These are phyloP conservation scores for Dissophora ornata DNA, from an alignment of 192 early-diverging fungal species.

Conservation along the genomic window DNA sequence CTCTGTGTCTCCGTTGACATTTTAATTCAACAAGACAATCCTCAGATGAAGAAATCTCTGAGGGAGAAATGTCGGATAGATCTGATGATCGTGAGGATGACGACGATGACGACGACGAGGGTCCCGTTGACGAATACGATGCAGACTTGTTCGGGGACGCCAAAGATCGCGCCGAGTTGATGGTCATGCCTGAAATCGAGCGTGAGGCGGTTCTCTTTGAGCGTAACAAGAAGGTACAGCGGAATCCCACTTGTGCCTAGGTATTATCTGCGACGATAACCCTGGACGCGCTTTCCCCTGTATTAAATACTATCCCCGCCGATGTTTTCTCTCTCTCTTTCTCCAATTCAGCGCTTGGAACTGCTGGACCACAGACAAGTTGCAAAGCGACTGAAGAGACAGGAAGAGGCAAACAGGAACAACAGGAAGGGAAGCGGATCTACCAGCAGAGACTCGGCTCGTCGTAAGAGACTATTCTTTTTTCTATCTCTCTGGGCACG, in stretches of 20 bases:
- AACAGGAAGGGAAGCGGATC: constrained; percentile 41
- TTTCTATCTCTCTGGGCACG: too few species aligned
- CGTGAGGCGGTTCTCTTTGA: constrained; percentile 82
- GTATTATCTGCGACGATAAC: too few species aligned
- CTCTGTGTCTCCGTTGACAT: too few species aligned
- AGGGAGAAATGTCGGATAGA: constrained; percentile 44
- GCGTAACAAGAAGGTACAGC: constrained; percentile 70
- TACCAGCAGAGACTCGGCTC: constrained; percentile 32
- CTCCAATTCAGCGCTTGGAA: constrained; percentile 10
- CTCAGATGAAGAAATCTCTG: constrained; percentile 57
- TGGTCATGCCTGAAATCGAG: constrained; percentile 76
- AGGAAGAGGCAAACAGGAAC: constrained; percentile 49
- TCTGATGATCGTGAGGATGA: constrained; percentile 56
- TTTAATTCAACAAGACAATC: constrained; percentile 26
- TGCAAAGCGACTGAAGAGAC: constrained; percentile 45
- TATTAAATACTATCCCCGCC: too few species aligned
- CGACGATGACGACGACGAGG: constrained; percentile 63
- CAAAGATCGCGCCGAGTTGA: constrained; percentile 68
- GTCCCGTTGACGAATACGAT: constrained; percentile 75
- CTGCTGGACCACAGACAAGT: constrained; percentile 51
- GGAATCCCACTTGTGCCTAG: background rate
- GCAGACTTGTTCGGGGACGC: constrained; percentile 79
- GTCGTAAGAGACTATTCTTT: constrained; percentile 21
- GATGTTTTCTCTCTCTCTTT: background rate
- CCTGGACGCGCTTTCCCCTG: too few species aligned